Evolutionary conservation across 305 asterid species (phyloP).

Genomic region (Rubia occidens): DNA sequence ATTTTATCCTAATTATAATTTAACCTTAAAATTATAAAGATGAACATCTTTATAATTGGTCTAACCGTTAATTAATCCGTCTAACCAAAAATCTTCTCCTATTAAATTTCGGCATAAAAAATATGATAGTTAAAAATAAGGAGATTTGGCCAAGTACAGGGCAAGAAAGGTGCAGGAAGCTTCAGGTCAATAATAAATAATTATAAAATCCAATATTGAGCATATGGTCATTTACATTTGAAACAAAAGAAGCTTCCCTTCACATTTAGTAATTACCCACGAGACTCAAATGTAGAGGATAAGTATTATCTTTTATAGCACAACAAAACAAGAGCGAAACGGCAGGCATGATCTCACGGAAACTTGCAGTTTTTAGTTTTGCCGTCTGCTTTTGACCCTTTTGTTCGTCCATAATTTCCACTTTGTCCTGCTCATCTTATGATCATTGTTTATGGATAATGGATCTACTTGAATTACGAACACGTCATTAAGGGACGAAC

Average conservation of each 20-base stretch:
- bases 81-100: no score
- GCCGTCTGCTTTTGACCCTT: neutral
- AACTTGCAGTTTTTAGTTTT: neutral
- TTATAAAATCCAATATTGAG: neutral
- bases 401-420: neutral
- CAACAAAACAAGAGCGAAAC: neutral
- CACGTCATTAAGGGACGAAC: neutral
- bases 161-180: neutral
- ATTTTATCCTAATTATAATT: no score
- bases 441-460: neutral
- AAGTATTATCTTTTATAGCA: neutral
- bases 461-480: neutral
- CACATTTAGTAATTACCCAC: neutral
- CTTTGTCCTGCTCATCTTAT: neutral
- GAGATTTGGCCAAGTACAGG: neutral
- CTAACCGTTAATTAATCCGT: no score
- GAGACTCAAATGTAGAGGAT: neutral
- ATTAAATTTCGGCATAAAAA: neutral
- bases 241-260: neutral
- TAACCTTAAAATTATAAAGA: no score
- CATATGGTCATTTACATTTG: neutral
- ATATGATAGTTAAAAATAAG: neutral
- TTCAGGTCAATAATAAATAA: neutral
- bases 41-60: no score
- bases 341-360: conserved; percentile 2